Conservation (phyloP, 768 basidiomycete genomes). For the Leccinellum luteum region DNA sequence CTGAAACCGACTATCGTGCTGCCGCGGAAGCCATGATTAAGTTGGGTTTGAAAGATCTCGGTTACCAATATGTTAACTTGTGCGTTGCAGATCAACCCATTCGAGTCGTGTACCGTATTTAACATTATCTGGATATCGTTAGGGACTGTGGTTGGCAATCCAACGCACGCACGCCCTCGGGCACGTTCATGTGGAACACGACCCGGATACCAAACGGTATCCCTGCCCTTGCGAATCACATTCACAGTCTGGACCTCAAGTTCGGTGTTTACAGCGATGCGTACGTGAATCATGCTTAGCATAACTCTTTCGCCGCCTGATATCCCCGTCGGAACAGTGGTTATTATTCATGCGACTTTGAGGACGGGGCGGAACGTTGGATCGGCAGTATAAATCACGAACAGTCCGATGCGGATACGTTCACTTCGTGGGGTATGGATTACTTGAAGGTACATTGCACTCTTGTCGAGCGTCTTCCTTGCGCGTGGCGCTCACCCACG, state of each 20-base stretch:
- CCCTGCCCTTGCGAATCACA: constrained; percentile 9
- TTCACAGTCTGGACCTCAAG: constrained; percentile 7
- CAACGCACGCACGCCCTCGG: constrained; percentile 1
- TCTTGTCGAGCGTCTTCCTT: too few species aligned
- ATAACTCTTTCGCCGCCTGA: neutral
- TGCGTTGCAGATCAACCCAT: neutral
- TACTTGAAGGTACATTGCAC: constrained; percentile 11
- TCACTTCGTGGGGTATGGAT: constrained; percentile 6
- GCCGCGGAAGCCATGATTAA: constrained; percentile 5
- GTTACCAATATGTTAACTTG: constrained; percentile 12
- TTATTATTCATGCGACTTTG: constrained; percentile 6
- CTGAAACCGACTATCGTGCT: constrained; percentile 6
- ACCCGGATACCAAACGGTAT: constrained; percentile 11
- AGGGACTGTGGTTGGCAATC: constrained; percentile 18
- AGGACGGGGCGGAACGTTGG: neutral
- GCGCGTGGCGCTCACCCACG: neutral
- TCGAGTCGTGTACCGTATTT: neutral
- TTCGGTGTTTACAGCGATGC: constrained; percentile 15
- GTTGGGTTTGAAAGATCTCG: neutral
- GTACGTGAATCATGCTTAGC: neutral
- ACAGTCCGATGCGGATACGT: constrained; percentile 5
- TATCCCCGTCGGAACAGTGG: constrained; percentile 1
- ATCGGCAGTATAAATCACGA: constrained; percentile 13
- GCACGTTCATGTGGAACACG: constrained; percentile 7
- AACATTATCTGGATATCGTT: neutral